Conservation (phyloP, 2,329 filamentous ascomycete species). For the Fusarium irregulare region DNA sequence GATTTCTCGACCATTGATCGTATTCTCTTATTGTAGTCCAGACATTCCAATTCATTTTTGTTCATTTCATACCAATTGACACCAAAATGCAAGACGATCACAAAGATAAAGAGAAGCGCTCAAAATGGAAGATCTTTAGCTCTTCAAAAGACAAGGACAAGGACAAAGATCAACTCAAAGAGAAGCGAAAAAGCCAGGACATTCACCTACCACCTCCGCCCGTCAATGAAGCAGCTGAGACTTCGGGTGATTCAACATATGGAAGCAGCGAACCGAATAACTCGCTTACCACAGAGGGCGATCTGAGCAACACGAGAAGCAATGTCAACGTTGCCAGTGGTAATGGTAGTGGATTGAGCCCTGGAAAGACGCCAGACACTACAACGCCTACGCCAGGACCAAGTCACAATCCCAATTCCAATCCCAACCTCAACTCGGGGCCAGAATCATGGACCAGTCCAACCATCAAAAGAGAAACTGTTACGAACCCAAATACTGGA, state of each 20-base stretch:
- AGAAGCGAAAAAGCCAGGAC: conserved; percentile 32
- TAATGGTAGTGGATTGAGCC: conserved; percentile 8
- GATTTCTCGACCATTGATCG: conserved; percentile 15
- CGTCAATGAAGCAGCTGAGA: conserved; percentile 6
- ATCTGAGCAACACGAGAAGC: conserved; percentile 21
- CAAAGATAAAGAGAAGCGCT: conserved; percentile 42
- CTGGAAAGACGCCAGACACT: conserved; percentile 13
- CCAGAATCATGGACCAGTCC: conserved; percentile 24
- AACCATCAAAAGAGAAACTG: conserved; percentile 20
- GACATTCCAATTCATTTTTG: background rate
- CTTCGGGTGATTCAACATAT: conserved; percentile 38
- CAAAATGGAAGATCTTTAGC: conserved; percentile 44
- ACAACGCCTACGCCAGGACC: conserved; percentile 7
- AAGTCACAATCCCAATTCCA: conserved; percentile 13
- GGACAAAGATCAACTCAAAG: conserved; percentile 21
- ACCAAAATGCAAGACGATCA: conserved; percentile 21
- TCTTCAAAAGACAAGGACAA: conserved; percentile 41
- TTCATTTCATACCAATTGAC: background rate
- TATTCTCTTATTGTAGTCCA: background rate
- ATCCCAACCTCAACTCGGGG: conserved; percentile 22
- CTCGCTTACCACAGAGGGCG: conserved; percentile 41
- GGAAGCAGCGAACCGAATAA: conserved; percentile 42
- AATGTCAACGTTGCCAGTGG: background rate
- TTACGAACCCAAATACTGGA: conserved; percentile 39
- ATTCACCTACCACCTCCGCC: background rate